Evolutionary conservation across 257 asterid species (phyloP).

Genomic region (Ehretia macrophylla): DNA sequence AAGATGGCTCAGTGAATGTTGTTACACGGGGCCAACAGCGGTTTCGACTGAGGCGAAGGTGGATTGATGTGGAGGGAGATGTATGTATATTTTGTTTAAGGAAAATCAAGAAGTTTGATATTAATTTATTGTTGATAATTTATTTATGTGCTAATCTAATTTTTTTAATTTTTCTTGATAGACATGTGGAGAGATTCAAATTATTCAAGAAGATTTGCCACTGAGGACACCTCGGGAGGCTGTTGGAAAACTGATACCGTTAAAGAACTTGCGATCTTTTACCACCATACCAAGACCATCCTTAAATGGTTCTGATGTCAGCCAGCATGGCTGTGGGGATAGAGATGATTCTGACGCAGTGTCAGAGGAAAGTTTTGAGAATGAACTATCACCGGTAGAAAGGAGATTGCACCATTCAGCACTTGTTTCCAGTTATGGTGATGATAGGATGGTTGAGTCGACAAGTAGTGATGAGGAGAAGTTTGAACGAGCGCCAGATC

Average conservation of each 20-base stretch:
- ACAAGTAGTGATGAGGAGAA: constrained; percentile 78
- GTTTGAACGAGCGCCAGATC: constrained; percentile 28
- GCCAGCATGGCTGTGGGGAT: constrained; percentile 37
- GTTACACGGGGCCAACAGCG: constrained; percentile 95
- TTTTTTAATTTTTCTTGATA: constrained; percentile 24
- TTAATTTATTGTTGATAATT: constrained; percentile 10
- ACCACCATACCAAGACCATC: constrained; percentile 17
- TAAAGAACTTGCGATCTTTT: constrained; percentile 37
- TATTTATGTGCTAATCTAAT: constrained; percentile 14
- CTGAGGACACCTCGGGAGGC: constrained; percentile 80
- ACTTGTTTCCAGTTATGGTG: constrained; percentile 38
- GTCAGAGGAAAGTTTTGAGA: constrained; percentile 87
- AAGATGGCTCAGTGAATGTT: constrained; percentile 91
- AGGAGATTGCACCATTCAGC: constrained; percentile 77
- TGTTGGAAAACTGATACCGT: constrained; percentile 65
- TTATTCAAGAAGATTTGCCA: constrained; percentile 84
- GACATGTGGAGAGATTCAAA: constrained; percentile 84
- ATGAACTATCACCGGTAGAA: constrained; percentile 73
- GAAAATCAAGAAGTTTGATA: constrained; percentile 9
- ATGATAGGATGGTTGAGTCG: constrained; percentile 45
- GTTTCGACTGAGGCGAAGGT: constrained; percentile 76
- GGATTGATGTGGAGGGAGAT: constrained; percentile 78
- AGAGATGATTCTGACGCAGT: constrained; percentile 69
- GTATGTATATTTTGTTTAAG: constrained; percentile 39
- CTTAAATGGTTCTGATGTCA: constrained; percentile 21